Percentiles rank a stretch among this genome's conserved stretches.
Conservation (phyloP, 306 rosid species). For the Comarum palustre region DNA sequence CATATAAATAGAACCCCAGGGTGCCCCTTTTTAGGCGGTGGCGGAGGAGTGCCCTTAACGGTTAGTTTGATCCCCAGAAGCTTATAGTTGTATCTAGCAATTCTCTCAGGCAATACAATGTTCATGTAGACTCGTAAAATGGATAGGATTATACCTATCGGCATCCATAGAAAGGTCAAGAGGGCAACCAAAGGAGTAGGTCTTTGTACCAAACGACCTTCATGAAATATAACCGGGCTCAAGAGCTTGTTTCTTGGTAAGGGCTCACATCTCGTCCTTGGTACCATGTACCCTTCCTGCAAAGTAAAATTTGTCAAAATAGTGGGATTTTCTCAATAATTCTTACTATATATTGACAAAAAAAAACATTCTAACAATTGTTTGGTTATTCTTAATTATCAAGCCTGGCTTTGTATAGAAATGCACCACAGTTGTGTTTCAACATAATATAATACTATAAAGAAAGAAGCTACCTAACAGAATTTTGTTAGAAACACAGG, state of each 20-base stretch:
- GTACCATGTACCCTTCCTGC: slow-evolving; percentile 87
- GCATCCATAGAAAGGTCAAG: slow-evolving; percentile 75
- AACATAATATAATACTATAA: neutral
- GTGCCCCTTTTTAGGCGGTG: slow-evolving; percentile 66
- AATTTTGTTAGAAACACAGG: neutral
- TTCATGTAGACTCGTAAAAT: slow-evolving; percentile 70
- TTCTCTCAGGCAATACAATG: slow-evolving; percentile 66
- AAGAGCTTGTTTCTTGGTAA: slow-evolving; percentile 70
- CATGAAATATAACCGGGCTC: slow-evolving; percentile 81
- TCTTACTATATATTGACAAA: neutral
- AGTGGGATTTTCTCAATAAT: neutral
- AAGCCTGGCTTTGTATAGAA: neutral
- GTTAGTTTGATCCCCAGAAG: slow-evolving; percentile 61
- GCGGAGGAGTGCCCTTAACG: slow-evolving; percentile 84
- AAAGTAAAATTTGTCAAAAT: slow-evolving; percentile 7
- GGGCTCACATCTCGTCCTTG: slow-evolving; percentile 55
- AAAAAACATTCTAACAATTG: neutral
- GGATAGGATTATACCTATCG: slow-evolving; percentile 69
- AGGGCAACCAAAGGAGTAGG: slow-evolving; percentile 76
- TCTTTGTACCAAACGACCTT: slow-evolving; percentile 78
- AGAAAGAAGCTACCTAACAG: neutral
- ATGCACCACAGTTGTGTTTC: neutral
- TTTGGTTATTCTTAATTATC: neutral
- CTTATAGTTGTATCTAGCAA: slow-evolving; percentile 69
- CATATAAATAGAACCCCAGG: slow-evolving; percentile 76